Conservation (phyloP, 345 rosid genomes). For the Fremontodendron californicum region DNA sequence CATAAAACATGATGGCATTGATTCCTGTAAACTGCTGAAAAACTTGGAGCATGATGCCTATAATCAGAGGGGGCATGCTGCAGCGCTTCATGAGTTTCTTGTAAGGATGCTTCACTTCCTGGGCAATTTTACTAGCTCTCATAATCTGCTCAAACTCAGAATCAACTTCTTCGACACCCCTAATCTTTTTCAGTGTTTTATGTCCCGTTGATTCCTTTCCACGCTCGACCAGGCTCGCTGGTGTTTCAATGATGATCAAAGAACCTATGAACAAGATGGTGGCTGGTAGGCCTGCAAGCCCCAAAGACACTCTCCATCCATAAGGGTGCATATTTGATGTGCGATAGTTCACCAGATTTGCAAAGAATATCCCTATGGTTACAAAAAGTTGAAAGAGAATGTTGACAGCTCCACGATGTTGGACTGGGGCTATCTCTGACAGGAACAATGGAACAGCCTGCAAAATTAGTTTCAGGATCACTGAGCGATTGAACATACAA, state of each 20-base stretch:
- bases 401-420: constrained; percentile 58
- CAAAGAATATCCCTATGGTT: constrained; percentile 49
- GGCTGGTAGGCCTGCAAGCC: constrained; percentile 51
- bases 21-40: constrained; percentile 70
- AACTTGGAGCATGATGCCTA: constrained; percentile 45
- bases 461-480: not conserved
- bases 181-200: constrained; percentile 38
- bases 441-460: constrained; percentile 66
- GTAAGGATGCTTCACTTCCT: constrained; percentile 38
- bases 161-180: constrained; percentile 49
- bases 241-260: constrained; percentile 50
- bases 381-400: constrained; percentile 51
- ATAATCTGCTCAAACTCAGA: constrained; percentile 38
- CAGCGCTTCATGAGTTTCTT: constrained; percentile 34
- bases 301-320: constrained; percentile 57
- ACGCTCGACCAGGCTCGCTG: constrained; percentile 52
- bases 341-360: constrained; percentile 49
- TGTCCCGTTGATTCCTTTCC: constrained; percentile 28
- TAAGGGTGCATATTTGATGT: constrained; percentile 36
- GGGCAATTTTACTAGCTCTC: constrained; percentile 37
- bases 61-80: constrained; percentile 52
- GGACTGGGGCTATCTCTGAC: constrained; percentile 58
- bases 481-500: not conserved
- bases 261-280: constrained; percentile 47
- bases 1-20: constrained; percentile 49